A percentile compares a stretch with the other conserved stretches of the same genome.
phyloP scores from a whole-genome alignment of 2,329 filamentous ascomycete species.

The Cladosporium sp. region DNA sequence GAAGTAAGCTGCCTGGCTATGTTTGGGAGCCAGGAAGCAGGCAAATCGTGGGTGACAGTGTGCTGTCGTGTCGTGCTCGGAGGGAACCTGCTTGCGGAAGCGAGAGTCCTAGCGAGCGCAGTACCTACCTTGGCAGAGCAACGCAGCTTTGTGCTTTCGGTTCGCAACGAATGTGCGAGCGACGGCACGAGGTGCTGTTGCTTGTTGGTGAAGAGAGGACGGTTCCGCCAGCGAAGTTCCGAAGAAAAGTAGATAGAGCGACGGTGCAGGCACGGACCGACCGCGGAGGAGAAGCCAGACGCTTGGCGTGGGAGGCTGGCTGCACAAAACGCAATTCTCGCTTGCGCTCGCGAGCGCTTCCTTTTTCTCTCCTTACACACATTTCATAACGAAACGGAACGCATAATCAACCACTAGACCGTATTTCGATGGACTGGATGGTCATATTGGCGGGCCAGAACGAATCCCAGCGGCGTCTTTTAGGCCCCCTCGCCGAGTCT shows the following conservation, averaged over 20 bases:
- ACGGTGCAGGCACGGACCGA: too few species aligned
- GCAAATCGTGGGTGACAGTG: slow-evolving; percentile 41
- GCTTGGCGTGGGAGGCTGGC: background rate
- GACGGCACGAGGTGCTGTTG: too few species aligned
- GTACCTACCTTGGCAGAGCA: background rate
- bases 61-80: background rate
- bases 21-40: slow-evolving; percentile 41
- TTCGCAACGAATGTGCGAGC: too few species aligned
- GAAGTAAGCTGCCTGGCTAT: slow-evolving; percentile 46
- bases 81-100: too few species aligned
- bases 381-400: slow-evolving; percentile 7
- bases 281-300: too few species aligned
- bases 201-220: too few species aligned
- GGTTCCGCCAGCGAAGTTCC: too few species aligned
- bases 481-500: slow-evolving; percentile 10
- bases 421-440: slow-evolving; percentile 7
- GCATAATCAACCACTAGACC: slow-evolving; percentile 14
- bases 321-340: background rate
- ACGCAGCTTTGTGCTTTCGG: too few species aligned
- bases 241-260: too few species aligned
- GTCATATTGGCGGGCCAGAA: slow-evolving; percentile 13
- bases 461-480: slow-evolving; percentile 10
- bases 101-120: too few species aligned
- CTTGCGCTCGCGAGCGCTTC: background rate
- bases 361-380: slow-evolving; percentile 4